Percentiles rank a stretch among this genome's conserved stretches.
These are phyloP conservation scores for Penicillium robsamsonii DNA, from an alignment of 495 filamentous ascomycete species.

Conservation along the genomic window DNA sequence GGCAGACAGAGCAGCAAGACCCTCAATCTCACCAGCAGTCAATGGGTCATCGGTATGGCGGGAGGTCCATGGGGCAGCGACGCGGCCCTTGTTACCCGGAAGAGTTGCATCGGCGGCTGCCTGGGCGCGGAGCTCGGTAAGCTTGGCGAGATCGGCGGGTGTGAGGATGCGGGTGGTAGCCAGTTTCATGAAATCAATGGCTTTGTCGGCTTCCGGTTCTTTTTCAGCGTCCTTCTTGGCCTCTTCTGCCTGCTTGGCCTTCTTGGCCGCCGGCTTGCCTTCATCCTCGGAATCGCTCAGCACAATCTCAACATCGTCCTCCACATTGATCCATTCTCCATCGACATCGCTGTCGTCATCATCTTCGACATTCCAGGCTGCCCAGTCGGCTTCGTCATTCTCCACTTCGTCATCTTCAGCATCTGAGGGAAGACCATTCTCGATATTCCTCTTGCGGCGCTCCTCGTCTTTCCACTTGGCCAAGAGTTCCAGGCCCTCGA, in stretches of 20 bases:
- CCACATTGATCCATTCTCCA: conserved; percentile 88
- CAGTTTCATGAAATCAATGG: conserved; percentile 57
- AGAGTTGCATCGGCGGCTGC: conserved; percentile 65
- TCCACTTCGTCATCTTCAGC: conserved; percentile 53
- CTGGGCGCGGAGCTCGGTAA: conserved; percentile 77
- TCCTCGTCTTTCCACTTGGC: conserved; percentile 94
- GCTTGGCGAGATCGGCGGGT: conserved; percentile 86
- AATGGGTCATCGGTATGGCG: conserved; percentile 79
- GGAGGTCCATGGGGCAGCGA: conserved; percentile 37
- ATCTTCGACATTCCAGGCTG: conserved; percentile 82
- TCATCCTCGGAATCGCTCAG: conserved; percentile 71
- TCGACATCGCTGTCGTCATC: conserved; percentile 71
- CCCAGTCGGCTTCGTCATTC: conserved; percentile 68
- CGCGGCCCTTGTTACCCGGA: conserved; percentile 43
- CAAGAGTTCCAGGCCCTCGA: conserved; percentile 89
- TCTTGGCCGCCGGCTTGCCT: conserved; percentile 63
- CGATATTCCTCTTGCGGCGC: conserved; percentile 64
- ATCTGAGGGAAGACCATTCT: conserved; percentile 60
- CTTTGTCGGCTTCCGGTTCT: conserved; percentile 24
- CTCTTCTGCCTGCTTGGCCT: conserved; percentile 37
- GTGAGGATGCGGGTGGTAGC: conserved; percentile 89
- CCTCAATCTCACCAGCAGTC: conserved; percentile 84
- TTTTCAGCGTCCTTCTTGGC: conserved; percentile 21
- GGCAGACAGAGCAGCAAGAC: conserved; percentile 62
- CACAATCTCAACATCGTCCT: conserved; percentile 77